Evolutionary conservation across 2,329 filamentous ascomycete genomes (phyloP).

Genomic region (Coniochaeta pulveracea): DNA sequence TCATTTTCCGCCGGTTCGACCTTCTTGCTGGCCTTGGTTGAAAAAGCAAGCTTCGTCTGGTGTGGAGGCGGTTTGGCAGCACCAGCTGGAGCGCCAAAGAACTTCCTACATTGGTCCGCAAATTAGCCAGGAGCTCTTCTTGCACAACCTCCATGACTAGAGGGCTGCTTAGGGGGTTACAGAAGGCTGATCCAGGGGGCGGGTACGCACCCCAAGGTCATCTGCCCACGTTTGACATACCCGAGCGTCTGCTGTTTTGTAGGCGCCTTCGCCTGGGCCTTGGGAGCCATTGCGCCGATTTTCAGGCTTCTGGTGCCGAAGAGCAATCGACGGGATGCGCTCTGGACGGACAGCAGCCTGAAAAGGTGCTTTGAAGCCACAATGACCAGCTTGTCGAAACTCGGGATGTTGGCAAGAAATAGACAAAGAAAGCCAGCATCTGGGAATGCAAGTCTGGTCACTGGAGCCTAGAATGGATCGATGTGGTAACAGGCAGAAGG

Average conservation of each 20-base stretch:
- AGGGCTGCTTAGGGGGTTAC: conserved; percentile 4
- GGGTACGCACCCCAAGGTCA: conserved; percentile 56
- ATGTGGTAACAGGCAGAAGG: too few species aligned
- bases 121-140: conserved; percentile 8
- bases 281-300: conserved; percentile 34
- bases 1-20: conserved; percentile 19
- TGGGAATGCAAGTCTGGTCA: too few species aligned
- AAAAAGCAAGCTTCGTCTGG: conserved; percentile 72
- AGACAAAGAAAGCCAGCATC: too few species aligned
- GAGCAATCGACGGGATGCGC: conserved; percentile 10
- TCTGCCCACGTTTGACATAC: conserved; percentile 71
- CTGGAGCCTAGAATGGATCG: too few species aligned
- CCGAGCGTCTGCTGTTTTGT: conserved; percentile 73
- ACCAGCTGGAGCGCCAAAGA: conserved; percentile 62
- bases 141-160: conserved; percentile 3
- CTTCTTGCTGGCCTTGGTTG: conserved; percentile 37
- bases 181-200: conserved; percentile 3
- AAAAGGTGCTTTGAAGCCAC: conserved; percentile 11
- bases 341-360: conserved; percentile 10
- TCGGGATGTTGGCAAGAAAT: too few species aligned
- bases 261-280: too few species aligned
- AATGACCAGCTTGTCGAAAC: too few species aligned
- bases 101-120: conserved; percentile 50
- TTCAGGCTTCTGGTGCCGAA: conserved; percentile 1
- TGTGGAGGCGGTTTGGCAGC: conserved; percentile 39